A percentile compares a stretch with the other conserved stretches of the same genome.
phyloP scores from a whole-genome alignment of 345 rosid genomes.

The Cardamine chenopodiifolia region DNA sequence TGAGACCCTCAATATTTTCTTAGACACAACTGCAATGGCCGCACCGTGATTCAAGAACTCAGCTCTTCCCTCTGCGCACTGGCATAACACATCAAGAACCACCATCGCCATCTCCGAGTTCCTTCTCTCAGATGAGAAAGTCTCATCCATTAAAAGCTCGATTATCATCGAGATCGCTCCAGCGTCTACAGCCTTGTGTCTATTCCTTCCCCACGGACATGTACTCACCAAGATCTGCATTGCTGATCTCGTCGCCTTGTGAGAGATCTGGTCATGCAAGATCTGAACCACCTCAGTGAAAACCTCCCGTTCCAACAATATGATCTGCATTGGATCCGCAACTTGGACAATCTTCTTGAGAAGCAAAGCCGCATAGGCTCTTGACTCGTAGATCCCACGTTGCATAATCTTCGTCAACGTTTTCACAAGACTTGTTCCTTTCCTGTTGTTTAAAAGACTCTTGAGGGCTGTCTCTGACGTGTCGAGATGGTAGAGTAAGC shows the following conservation, averaged over 20 bases:
- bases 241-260: conserved; percentile 64
- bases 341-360: conserved; percentile 50
- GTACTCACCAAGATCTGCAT: conserved; percentile 53
- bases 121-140: conserved; percentile 52
- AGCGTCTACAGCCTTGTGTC: conserved; percentile 64
- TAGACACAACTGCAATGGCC: conserved; percentile 70
- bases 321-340: conserved; percentile 64
- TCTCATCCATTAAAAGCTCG: conserved; percentile 67
- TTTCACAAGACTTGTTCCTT: conserved; percentile 47
- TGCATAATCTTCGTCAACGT: conserved; percentile 64
- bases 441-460: conserved; percentile 53
- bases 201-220: conserved; percentile 76
- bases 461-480: conserved; percentile 64
- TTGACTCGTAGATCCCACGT: conserved; percentile 55
- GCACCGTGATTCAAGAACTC: conserved; percentile 66
- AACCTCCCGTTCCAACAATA: conserved; percentile 45
- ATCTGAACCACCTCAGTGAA: conserved; percentile 57
- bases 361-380: conserved; percentile 49
- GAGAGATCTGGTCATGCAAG: conserved; percentile 62
- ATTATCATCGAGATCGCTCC: conserved; percentile 57
- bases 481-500: conserved; percentile 62
- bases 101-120: conserved; percentile 53
- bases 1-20: conserved; percentile 82
- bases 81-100: conserved; percentile 62
- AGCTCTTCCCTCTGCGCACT: conserved; percentile 82